phyloP scores from a whole-genome alignment of 2,329 filamentous ascomycete species.

The Lomentospora prolificans region DNA sequence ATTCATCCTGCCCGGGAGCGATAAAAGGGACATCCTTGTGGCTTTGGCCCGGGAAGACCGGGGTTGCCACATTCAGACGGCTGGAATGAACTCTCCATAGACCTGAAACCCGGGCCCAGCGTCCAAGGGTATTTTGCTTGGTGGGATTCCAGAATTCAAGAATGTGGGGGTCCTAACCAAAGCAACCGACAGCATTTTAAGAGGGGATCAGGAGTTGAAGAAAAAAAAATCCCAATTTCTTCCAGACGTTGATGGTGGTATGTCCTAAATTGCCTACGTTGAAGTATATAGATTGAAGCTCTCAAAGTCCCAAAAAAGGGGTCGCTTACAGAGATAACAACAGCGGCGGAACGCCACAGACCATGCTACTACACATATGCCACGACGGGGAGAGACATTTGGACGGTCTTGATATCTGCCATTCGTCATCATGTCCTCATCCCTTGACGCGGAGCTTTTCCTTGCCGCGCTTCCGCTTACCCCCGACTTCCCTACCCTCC shows the following conservation, averaged over 20 bases:
- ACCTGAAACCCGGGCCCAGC: neutral
- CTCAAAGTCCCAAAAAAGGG: neutral
- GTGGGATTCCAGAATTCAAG: neutral
- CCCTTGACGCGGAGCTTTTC: slow-evolving; percentile 33
- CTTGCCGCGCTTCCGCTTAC: slow-evolving; percentile 62
- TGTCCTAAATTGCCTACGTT: neutral
- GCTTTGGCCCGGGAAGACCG: neutral
- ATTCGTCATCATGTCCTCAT: neutral
- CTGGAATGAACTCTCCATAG: neutral
- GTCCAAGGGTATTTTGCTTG: neutral
- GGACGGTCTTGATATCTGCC: neutral
- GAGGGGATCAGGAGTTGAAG: too few relatives aligned
- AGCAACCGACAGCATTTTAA: too few relatives aligned
- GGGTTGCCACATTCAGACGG: slow-evolving; percentile 1
- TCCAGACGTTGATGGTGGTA: neutral
- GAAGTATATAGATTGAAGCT: neutral
- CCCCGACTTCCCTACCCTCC: slow-evolving; percentile 80
- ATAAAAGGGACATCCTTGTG: slow-evolving; percentile 2
- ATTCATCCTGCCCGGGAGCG: neutral
- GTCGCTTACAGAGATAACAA: neutral
- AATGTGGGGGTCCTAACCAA: neutral
- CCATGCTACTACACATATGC: neutral
- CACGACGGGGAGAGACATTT: neutral
- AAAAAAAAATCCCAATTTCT: neutral
- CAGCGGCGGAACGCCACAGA: neutral